phyloP scores from a whole-genome alignment of 805 yeast species.

The Komagataella phaffii region DNA sequence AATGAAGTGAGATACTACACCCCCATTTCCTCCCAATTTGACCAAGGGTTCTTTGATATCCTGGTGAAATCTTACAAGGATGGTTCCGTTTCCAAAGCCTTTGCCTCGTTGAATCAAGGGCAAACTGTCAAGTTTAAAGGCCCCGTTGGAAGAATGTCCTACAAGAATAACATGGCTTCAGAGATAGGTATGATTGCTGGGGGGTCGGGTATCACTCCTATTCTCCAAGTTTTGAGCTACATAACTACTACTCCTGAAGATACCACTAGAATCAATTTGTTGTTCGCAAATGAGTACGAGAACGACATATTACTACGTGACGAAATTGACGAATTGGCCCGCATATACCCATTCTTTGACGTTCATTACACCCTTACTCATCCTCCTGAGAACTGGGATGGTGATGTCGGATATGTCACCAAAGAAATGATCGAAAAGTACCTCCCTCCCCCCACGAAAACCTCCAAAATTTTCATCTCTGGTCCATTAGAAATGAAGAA shows the following conservation, averaged over 20 bases:
- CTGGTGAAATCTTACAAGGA: slow-evolving; percentile 63
- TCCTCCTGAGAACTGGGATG: slow-evolving; percentile 40
- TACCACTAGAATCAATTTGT: slow-evolving; percentile 41
- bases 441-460: slow-evolving; percentile 34
- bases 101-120: slow-evolving; percentile 54
- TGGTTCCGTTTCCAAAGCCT: slow-evolving; percentile 54
- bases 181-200: slow-evolving; percentile 66
- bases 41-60: slow-evolving; percentile 63
- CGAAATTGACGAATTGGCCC: slow-evolving; percentile 60
- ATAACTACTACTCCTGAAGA: slow-evolving; percentile 61
- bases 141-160: slow-evolving; percentile 63
- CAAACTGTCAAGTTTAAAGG: slow-evolving; percentile 63
- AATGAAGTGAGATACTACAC: slow-evolving; percentile 57
- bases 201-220: slow-evolving; percentile 86
- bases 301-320: slow-evolving; percentile 62
- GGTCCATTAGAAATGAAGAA: slow-evolving; percentile 66
- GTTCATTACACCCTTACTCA: slow-evolving; percentile 45
- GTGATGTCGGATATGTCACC: slow-evolving; percentile 53
- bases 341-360: slow-evolving; percentile 46
- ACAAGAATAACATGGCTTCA: slow-evolving; percentile 41
- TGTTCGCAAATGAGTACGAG: slow-evolving; percentile 65
- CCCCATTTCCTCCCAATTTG: slow-evolving; percentile 61
- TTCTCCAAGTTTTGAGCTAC: slow-evolving; percentile 64
- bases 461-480: slow-evolving; percentile 53
- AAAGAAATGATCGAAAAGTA: slow-evolving; percentile 39